These are phyloP conservation scores for Chaetomiaceae sp. DNA, from an alignment of 2,329 filamentous ascomycete species.

Conservation along the genomic window DNA sequence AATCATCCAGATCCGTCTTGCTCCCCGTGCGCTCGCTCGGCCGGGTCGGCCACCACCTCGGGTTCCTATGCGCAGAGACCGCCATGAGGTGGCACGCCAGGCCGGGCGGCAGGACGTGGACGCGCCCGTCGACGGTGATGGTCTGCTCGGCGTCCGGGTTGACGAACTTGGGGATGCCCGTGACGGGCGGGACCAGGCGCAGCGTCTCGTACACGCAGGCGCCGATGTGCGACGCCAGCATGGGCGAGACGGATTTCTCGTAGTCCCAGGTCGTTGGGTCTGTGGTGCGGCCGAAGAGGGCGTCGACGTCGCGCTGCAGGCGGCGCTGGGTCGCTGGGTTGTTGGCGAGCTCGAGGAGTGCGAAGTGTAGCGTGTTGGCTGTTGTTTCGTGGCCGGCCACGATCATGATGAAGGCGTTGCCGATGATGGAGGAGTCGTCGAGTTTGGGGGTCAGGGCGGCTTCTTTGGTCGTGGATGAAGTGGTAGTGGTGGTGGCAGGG, in stretches of 20 bases:
- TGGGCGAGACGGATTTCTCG: constrained; percentile 57
- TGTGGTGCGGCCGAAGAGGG: constrained; percentile 54
- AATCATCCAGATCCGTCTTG: constrained; percentile 59
- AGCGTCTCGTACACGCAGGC: constrained; percentile 76
- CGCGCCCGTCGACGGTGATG: constrained; percentile 54
- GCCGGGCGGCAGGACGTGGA: constrained; percentile 53
- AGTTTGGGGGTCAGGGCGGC: constrained; percentile 30
- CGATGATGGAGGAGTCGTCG: constrained; percentile 62
- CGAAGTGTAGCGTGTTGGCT: constrained; percentile 69
- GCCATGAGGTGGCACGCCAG: constrained; percentile 53
- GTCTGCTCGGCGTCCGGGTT: constrained; percentile 46
- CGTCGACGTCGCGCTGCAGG: constrained; percentile 65
- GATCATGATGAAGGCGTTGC: constrained; percentile 65
- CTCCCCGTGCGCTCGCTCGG: constrained; percentile 40
- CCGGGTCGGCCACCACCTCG: constrained; percentile 63
- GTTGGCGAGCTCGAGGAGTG: constrained; percentile 62
- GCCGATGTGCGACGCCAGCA: constrained; percentile 66
- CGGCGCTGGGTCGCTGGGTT: constrained; percentile 58
- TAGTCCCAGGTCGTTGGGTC: constrained; percentile 65
- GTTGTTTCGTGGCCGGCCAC: constrained; percentile 79
- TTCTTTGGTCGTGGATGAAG: not conserved
- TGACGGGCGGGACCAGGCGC: constrained; percentile 65
- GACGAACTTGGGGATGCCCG: constrained; percentile 66
- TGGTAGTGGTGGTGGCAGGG: constrained; percentile 18
- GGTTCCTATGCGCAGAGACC: constrained; percentile 59